phyloP scores from a whole-genome alignment of 148 eudicot species.

The Diospyros kaki region DNA sequence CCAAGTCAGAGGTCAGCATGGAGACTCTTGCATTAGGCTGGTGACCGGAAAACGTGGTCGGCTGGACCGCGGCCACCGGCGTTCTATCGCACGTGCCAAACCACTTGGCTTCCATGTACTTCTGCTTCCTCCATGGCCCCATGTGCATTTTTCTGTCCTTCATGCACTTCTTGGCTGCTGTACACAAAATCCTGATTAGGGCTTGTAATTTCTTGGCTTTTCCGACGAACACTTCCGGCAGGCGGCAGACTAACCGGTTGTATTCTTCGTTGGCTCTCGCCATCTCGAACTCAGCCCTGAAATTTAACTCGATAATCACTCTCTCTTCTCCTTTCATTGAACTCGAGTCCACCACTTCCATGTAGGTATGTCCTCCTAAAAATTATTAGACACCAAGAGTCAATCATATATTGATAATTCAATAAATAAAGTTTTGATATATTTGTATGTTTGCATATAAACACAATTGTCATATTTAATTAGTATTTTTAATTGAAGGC shows the following conservation, averaged over 20 bases:
- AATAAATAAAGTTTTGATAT: no score
- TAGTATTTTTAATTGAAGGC: no score
- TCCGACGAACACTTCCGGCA: slow-evolving; percentile 39
- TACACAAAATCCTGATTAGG: slow-evolving; percentile 30
- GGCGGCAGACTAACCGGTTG: slow-evolving; percentile 11
- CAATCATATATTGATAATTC: no score
- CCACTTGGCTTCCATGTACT: slow-evolving; percentile 51
- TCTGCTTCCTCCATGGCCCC: slow-evolving; percentile 46
- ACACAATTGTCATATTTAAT: no score
- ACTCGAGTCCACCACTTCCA: neutral
- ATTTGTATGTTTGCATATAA: no score
- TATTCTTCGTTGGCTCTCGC: slow-evolving; percentile 31
- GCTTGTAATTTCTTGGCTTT: slow-evolving; percentile 22
- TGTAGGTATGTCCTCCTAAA: no score
- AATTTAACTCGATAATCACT: slow-evolving; percentile 30
- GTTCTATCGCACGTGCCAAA: slow-evolving; percentile 5
- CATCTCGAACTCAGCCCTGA: slow-evolving; percentile 39
- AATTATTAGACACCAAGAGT: no score
- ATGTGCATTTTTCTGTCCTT: slow-evolving; percentile 40
- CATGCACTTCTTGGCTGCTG: slow-evolving; percentile 33
- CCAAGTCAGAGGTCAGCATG: slow-evolving; percentile 23
- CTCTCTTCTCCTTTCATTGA: slow-evolving; percentile 10
- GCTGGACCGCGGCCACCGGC: no score
- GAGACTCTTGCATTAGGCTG: slow-evolving; percentile 12
- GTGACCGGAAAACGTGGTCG: neutral